Evolutionary conservation across 306 rosid species (phyloP).

Genomic region (Morella rubra): DNA sequence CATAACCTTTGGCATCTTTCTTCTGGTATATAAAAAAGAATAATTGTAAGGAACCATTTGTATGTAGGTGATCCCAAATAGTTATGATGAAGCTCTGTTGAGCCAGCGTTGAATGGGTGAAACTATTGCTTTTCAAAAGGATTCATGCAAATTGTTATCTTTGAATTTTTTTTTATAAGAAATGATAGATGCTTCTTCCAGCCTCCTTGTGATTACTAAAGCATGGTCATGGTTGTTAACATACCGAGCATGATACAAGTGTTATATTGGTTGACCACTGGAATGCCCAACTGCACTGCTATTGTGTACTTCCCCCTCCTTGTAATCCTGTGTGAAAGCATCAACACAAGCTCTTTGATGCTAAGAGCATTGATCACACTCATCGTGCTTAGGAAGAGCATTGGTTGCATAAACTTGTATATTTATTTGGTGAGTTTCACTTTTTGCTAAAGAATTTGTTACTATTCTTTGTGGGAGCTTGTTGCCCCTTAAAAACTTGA

Average conservation of each 20-base stretch:
- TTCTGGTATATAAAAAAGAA: background rate
- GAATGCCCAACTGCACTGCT: background rate
- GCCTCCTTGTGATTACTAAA: background rate
- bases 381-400: background rate
- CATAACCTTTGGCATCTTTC: background rate
- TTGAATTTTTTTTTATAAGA: background rate
- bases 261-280: background rate
- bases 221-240: background rate
- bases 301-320: background rate
- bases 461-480: background rate
- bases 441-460: background rate
- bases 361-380: background rate
- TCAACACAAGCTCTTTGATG: background rate
- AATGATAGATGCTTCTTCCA: background rate
- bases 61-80: background rate
- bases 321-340: background rate
- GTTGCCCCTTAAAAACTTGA: background rate
- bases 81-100: constrained; percentile 1
- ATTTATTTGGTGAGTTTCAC: background rate
- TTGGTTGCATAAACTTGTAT: background rate
- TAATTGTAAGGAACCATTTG: background rate
- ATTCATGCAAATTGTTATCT: background rate
- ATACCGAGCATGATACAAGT: background rate
- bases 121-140: background rate
- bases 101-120: background rate